phyloP scores from a whole-genome alignment of 441 rosid genomes.

The Corymbia calophylla region DNA sequence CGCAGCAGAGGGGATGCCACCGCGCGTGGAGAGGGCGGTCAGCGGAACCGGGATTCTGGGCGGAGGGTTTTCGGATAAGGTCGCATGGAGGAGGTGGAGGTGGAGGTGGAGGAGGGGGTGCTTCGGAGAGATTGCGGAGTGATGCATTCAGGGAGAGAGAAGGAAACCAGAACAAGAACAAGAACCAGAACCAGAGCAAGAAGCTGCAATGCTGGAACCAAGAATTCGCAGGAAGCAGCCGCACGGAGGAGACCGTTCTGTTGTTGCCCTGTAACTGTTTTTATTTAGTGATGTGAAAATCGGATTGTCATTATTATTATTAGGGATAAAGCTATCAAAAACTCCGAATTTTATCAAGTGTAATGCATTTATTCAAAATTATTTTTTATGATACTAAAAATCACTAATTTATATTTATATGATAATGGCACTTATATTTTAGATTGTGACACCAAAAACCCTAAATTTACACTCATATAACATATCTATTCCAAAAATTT shows the following conservation, averaged over 20 bases:
- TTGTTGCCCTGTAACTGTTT: not conserved
- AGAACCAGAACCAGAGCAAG: not conserved
- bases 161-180: not conserved
- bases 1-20: not conserved
- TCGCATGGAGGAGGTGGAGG: constrained; percentile 10
- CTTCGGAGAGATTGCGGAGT: constrained; percentile 32
- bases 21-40: constrained; percentile 1
- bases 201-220: not conserved
- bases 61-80: constrained; percentile 21
- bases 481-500: too few species aligned
- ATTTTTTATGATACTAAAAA: too few species aligned
- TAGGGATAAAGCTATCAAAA: too few species aligned
- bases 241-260: not conserved
- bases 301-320: too few species aligned
- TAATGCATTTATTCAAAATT: too few species aligned
- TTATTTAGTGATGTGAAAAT: not conserved
- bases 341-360: too few species aligned
- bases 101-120: constrained; percentile 21
- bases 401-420: too few species aligned
- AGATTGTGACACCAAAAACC: too few species aligned
- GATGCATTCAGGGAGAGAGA: constrained; percentile 44
- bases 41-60: not conserved
- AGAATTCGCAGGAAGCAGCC: not conserved
- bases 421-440: too few species aligned
- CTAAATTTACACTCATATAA: too few species aligned